Conservation (phyloP, 225 moss, liverwort and hornwort species). For the Bryoerythrophyllum caledonicum region DNA sequence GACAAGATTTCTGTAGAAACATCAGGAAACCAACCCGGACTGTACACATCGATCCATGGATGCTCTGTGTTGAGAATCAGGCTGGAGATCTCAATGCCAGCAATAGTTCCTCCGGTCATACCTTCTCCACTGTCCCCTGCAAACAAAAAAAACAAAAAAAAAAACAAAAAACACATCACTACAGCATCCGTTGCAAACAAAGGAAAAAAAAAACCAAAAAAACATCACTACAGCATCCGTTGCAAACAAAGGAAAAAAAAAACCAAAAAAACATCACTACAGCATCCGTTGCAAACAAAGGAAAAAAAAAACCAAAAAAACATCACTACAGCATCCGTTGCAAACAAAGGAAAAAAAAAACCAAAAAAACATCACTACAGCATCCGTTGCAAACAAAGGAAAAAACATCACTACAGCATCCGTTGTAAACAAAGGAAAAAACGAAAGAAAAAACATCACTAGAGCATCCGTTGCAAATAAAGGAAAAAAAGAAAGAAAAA, state of each 20-base stretch:
- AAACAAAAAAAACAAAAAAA: slow-evolving; percentile 7
- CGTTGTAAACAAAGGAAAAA: slow-evolving; percentile 22
- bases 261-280: not conserved
- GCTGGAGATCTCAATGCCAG: slow-evolving; percentile 40
- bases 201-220: no score
- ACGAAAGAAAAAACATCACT: not conserved
- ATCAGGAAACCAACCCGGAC: slow-evolving; percentile 33
- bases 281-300: not conserved
- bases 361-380: not conserved
- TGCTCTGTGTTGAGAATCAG: slow-evolving; percentile 29
- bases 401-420: no score
- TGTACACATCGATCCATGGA: slow-evolving; percentile 45
- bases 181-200: not conserved
- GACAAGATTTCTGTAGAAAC: slow-evolving; percentile 12
- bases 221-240: no score
- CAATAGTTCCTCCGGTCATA: slow-evolving; percentile 45
- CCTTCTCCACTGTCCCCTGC: slow-evolving; percentile 49
- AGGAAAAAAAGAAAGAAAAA: no score
- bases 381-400: not conserved
- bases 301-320: no score
- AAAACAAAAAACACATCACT: not conserved
- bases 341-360: not conserved
- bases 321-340: no score
- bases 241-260: not conserved
- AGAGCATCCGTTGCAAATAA: not conserved